Evolutionary conservation across 2,329 filamentous ascomycete species (phyloP).

Genomic region (Sarocladium brachiariae): DNA sequence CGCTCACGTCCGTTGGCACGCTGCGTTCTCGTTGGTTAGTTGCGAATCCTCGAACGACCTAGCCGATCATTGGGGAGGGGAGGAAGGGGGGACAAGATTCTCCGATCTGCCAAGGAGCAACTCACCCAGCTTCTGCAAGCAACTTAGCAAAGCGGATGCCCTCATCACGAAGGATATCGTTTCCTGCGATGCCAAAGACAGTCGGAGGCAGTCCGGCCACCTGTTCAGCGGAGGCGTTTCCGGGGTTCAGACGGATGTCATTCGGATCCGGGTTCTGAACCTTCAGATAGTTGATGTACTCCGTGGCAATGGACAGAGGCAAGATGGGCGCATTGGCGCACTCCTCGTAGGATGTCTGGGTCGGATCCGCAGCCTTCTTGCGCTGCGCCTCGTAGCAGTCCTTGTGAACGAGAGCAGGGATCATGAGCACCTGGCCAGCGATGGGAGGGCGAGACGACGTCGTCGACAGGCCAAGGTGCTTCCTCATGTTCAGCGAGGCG

Average conservation of each 20-base stretch:
- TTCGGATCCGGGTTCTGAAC: slow-evolving; percentile 17
- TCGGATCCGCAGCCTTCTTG: slow-evolving; percentile 27
- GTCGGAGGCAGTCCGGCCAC: slow-evolving; percentile 37
- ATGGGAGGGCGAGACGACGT: slow-evolving; percentile 22
- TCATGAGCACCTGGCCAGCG: slow-evolving; percentile 45
- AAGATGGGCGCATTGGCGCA: slow-evolving; percentile 43
- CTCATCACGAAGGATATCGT: slow-evolving; percentile 43
- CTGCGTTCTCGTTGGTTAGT: too few species aligned
- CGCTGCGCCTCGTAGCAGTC: slow-evolving; percentile 19
- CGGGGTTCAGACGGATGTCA: slow-evolving; percentile 32
- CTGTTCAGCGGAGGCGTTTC: slow-evolving; percentile 16
- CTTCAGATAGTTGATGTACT: slow-evolving; percentile 23
- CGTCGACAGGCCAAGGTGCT: slow-evolving; percentile 26
- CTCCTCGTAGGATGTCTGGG: slow-evolving; percentile 36
- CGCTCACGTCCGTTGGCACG: slow-evolving; percentile 38
- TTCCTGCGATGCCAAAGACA: slow-evolving; percentile 36
- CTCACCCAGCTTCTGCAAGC: slow-evolving; percentile 37
- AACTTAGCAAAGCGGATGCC: slow-evolving; percentile 37
- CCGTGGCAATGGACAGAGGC: slow-evolving; percentile 21
- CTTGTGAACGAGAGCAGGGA: slow-evolving; percentile 32
- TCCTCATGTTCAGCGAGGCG: slow-evolving; percentile 28
- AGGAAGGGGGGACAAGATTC: too few species aligned
- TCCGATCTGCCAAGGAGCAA: not conserved
- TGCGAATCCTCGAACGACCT: too few species aligned
- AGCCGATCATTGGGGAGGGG: too few species aligned